Base-by-base conservation (phyloP, 1,284 basidiomycete species). In the Apiotrichum laibachii region DNA sequence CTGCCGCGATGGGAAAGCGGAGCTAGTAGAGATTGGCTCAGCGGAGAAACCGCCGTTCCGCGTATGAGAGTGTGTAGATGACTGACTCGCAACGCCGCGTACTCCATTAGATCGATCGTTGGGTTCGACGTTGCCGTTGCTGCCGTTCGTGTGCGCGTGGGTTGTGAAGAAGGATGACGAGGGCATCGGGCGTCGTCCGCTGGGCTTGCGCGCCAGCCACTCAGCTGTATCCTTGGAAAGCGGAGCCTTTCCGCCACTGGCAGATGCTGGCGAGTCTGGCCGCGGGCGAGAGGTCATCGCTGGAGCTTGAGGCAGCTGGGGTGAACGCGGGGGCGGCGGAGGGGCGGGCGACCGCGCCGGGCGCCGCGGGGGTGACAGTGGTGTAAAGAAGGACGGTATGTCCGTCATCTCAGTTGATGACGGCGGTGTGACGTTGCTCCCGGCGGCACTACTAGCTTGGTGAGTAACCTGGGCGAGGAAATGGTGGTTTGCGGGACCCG, bases 161-260 rank as follows among this genome's bases (percentile, higher is more conserved):
- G 49, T 11, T 15, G 49, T 37, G 7, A 35, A 39, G 37, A 39
- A 39, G 2, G 37, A 39, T 40, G 16, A n/a, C 40, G 11, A 53
- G 26, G 51, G 51, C 7, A 33, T 4, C 4, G 12, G 26, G 2
- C 40, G 40, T 6, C 62, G 56, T 2, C 49, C 44, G 33, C 53
- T 58, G 11, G 62, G 62, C 40, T 49, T 57, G 35, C 59, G 50
- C 13, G 59, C 59, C 2, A 63, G 62, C 62, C 62, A 63, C 19
- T 55, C 56, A 2, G 59, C 62, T 9, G 62, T 63, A 22, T 51
- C 50, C n/a, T 42, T 50, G 26, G 39, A 19, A 31, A 55, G 10
- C 21, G n/a, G 18, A 21, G 34, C 21, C 7, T 44, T 47, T 4
- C 34, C 42, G 3, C 33, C 43, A 12, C 54, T 43, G n/a, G 34